phyloP scores from a whole-genome alignment of 306 rosid genomes.

The Glycine tomentella region DNA sequence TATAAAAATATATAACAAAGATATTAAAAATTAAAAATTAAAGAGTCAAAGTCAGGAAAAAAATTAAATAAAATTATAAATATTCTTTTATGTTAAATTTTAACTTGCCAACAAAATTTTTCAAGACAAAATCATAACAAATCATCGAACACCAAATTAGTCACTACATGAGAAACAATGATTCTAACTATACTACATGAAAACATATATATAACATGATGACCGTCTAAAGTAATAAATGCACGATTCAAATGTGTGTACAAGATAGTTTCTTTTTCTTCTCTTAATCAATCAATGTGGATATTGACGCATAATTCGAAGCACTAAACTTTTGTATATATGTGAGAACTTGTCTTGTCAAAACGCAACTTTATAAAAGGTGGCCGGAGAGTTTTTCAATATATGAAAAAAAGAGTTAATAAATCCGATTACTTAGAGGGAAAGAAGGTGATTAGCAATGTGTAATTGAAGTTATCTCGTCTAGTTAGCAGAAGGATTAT shows the following conservation, averaged over 20 bases:
- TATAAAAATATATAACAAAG: no score
- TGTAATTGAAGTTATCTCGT: constrained; percentile 10
- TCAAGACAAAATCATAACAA: no score
- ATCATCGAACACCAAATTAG: no score
- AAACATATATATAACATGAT: no score
- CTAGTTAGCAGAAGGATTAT: not conserved
- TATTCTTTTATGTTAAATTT: no score
- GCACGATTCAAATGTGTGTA: not conserved
- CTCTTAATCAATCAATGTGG: not conserved
- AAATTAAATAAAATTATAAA: no score
- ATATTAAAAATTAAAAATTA: no score
- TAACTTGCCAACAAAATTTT: no score
- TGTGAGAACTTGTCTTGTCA: not conserved
- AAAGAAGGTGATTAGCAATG: not conserved
- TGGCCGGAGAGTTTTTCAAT: not conserved
- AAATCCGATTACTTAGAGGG: not conserved
- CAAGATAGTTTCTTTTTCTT: not conserved
- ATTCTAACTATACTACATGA: no score
- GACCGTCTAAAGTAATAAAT: no score
- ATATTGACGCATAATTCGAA: not conserved
- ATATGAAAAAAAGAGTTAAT: not conserved
- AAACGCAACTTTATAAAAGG: constrained; percentile 21
- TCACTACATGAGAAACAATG: no score
- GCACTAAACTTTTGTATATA: not conserved
- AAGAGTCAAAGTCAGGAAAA: no score